A percentile compares a stretch with the other conserved stretches of the same genome.
Conservation (phyloP, 768 basidiomycete genomes). For the Rhodotorula taiwanensis region DNA sequence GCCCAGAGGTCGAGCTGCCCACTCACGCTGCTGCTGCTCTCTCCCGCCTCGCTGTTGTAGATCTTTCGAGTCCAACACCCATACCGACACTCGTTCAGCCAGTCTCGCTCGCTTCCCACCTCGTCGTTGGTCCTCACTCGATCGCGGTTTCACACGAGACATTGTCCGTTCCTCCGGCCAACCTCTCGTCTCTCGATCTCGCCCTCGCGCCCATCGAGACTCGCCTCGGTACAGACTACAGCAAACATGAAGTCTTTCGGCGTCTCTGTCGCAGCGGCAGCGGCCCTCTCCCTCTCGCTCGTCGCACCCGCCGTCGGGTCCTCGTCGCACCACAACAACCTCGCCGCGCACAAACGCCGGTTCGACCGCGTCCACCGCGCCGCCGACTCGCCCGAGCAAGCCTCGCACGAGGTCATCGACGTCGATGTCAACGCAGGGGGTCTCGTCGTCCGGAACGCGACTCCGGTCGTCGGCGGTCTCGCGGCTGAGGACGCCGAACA, state of each 20-base stretch:
- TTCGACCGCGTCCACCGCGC: constrained; percentile 9
- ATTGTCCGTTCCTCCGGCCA: background rate
- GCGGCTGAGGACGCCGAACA: constrained; percentile 2
- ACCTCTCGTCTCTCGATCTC: background rate
- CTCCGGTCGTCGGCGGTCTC: background rate
- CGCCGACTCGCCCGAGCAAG: background rate
- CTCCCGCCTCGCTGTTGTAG: too few relatives aligned
- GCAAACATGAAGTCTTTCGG: background rate
- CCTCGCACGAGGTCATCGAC: constrained; percentile 5
- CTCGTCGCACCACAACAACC: background rate
- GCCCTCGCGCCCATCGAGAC: background rate
- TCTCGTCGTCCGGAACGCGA: background rate
- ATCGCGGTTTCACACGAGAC: too few relatives aligned
- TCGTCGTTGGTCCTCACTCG: too few relatives aligned
- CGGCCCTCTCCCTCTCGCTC: constrained; percentile 1
- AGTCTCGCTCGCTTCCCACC: too few relatives aligned
- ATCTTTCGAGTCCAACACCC: too few relatives aligned
- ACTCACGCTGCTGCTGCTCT: too few relatives aligned
- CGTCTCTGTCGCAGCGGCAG: background rate
- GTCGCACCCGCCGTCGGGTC: background rate
- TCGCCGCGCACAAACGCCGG: background rate
- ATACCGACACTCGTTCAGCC: too few relatives aligned
- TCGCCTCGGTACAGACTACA: background rate
- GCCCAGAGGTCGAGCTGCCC: too few relatives aligned
- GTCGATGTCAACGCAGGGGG: background rate